Conservation (phyloP, 2,329 filamentous ascomycete genomes). For the Penicillium sp. region DNA sequence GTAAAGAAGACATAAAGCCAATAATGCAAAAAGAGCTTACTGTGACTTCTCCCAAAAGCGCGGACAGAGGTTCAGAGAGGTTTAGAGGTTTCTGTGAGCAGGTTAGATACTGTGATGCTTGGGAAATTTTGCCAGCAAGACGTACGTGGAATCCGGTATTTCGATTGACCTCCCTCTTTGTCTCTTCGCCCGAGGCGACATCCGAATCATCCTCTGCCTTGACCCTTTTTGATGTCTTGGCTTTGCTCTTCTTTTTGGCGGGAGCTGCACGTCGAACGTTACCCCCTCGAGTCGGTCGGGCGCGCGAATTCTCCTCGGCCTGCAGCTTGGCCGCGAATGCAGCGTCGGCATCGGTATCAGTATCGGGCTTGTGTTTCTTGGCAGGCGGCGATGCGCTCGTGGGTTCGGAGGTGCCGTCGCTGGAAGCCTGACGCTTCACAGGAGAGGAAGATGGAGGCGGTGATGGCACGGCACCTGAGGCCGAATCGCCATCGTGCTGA, state of each 20-base stretch:
- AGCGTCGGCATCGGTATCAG: slow-evolving; percentile 75
- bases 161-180: slow-evolving; percentile 63
- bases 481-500: slow-evolving; percentile 26
- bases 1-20: slow-evolving; percentile 2
- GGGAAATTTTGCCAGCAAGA: neutral
- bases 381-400: slow-evolving; percentile 41
- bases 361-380: slow-evolving; percentile 64
- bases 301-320: slow-evolving; percentile 81
- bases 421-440: slow-evolving; percentile 44
- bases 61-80: slow-evolving; percentile 47
- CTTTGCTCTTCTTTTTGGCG: slow-evolving; percentile 62
- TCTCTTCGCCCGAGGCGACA: slow-evolving; percentile 61
- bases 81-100: slow-evolving; percentile 45
- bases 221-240: slow-evolving; percentile 64
- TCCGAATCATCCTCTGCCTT: slow-evolving; percentile 79
- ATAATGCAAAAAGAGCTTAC: slow-evolving; percentile 30
- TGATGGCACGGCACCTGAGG: slow-evolving; percentile 31
- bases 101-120: slow-evolving; percentile 1
- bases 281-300: slow-evolving; percentile 74
- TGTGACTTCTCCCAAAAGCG: slow-evolving; percentile 45
- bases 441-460: slow-evolving; percentile 37
- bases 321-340: slow-evolving; percentile 83
- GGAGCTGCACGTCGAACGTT: slow-evolving; percentile 57
- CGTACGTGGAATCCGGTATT: slow-evolving; percentile 87
- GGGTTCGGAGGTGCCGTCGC: slow-evolving; percentile 42